Conservation (phyloP, 2,329 filamentous ascomycete species). For the Penicillium sp. region DNA sequence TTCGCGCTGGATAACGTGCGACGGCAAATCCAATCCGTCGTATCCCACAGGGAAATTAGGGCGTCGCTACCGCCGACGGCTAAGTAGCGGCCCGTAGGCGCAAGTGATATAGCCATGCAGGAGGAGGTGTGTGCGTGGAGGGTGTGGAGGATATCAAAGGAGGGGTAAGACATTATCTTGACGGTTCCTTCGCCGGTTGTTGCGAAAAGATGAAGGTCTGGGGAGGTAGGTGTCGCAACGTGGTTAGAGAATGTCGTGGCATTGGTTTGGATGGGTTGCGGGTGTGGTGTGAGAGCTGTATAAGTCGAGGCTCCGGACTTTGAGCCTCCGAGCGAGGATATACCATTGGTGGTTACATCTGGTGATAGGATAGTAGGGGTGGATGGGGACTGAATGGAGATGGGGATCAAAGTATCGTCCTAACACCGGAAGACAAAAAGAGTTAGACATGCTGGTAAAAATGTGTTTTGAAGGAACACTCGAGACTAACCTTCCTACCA, state of each 20-base stretch:
- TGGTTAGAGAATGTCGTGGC: slow-evolving; percentile 53
- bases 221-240: slow-evolving; percentile 38
- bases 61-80: slow-evolving; percentile 55
- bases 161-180: slow-evolving; percentile 53
- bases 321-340: slow-evolving; percentile 14
- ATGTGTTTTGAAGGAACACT: neutral
- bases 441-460: neutral
- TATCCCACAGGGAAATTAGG: slow-evolving; percentile 56
- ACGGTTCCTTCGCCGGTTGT: slow-evolving; percentile 55
- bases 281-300: slow-evolving; percentile 47
- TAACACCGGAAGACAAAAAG: slow-evolving; percentile 21
- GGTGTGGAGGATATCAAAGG: slow-evolving; percentile 49
- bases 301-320: slow-evolving; percentile 36
- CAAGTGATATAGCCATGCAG: slow-evolving; percentile 51
- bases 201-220: slow-evolving; percentile 49
- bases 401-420: slow-evolving; percentile 53
- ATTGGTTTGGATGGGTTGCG: slow-evolving; percentile 53
- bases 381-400: slow-evolving; percentile 48
- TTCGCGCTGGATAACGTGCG: slow-evolving; percentile 51
- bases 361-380: slow-evolving; percentile 37
- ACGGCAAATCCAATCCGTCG: slow-evolving; percentile 55
- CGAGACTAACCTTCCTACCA: slow-evolving; percentile 49
- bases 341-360: slow-evolving; percentile 13
- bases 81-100: slow-evolving; percentile 53
- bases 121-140: slow-evolving; percentile 55